Conservation (phyloP, 2,329 filamentous ascomycete species). For the Rhynchosporium secalis region DNA sequence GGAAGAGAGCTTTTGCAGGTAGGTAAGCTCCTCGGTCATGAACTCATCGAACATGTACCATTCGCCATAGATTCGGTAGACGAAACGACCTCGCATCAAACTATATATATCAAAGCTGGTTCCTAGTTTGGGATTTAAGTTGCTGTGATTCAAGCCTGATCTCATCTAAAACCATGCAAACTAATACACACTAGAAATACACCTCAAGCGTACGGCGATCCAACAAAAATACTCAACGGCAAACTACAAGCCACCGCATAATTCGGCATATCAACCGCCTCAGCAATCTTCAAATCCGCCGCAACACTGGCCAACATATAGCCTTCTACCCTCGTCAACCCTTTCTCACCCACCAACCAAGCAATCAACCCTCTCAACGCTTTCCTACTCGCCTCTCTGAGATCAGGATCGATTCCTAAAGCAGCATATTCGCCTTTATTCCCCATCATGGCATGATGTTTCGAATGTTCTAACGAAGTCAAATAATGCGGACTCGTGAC, state of each 20-base stretch:
- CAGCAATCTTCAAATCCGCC: slow-evolving; percentile 51
- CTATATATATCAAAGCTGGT: too few species aligned
- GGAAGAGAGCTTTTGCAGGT: too few species aligned
- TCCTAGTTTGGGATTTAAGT: too few species aligned
- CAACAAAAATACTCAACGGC: slow-evolving; percentile 49
- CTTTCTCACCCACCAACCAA: slow-evolving; percentile 50
- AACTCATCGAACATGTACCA: too few species aligned
- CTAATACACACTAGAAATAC: neutral
- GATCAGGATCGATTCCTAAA: slow-evolving; percentile 49
- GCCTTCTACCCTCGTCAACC: slow-evolving; percentile 47
- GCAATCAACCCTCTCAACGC: slow-evolving; percentile 50
- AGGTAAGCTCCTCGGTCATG: too few species aligned
- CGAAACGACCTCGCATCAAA: too few species aligned
- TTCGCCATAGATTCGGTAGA: too few species aligned
- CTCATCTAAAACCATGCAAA: neutral
- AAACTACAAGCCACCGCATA: slow-evolving; percentile 52
- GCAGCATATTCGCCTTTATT: slow-evolving; percentile 47
- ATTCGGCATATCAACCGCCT: slow-evolving; percentile 56
- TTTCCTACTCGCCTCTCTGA: slow-evolving; percentile 50
- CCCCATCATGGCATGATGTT: slow-evolving; percentile 32
- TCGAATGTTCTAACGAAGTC: slow-evolving; percentile 33
- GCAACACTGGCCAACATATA: slow-evolving; percentile 55
- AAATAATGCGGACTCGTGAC: slow-evolving; percentile 50
- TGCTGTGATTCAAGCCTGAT: too few species aligned
- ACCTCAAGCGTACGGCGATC: slow-evolving; percentile 24